Evolutionary conservation across 305 asterid genomes (phyloP).

Genomic region (Striga hermonthica): DNA sequence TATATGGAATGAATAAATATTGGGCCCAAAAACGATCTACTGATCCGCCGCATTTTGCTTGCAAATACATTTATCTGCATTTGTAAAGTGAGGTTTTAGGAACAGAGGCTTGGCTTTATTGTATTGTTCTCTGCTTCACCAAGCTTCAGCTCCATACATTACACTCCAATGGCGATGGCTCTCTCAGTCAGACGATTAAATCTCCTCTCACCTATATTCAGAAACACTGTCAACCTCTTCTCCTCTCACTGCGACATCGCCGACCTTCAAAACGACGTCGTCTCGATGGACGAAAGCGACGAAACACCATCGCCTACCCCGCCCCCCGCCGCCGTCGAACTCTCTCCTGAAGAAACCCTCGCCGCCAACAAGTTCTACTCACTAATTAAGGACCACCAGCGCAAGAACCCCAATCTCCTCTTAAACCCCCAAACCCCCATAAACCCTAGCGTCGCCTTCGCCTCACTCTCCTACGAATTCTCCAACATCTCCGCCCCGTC

Average conservation of each 20-base stretch:
- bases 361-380: slow-evolving; percentile 50
- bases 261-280: slow-evolving; percentile 32
- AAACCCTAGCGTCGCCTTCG: slow-evolving; percentile 51
- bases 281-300: slow-evolving; percentile 34
- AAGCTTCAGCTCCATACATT: slow-evolving; percentile 23
- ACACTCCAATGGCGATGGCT: slow-evolving; percentile 47
- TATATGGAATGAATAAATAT: no score
- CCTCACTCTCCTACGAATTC: slow-evolving; percentile 58
- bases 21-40: no score
- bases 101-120: no score
- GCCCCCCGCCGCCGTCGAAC: slow-evolving; percentile 29
- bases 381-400: slow-evolving; percentile 66
- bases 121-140: neutral
- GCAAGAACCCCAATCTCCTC: slow-evolving; percentile 61
- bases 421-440: slow-evolving; percentile 34
- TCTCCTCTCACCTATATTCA: slow-evolving; percentile 28
- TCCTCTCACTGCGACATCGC: slow-evolving; percentile 32
- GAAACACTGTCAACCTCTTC: slow-evolving; percentile 32
- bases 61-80: no score
- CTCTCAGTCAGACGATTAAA: slow-evolving; percentile 28
- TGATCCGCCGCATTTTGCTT: no score
- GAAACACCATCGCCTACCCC: slow-evolving; percentile 24
- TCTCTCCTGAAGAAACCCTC: slow-evolving; percentile 44
- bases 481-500: slow-evolving; percentile 45
- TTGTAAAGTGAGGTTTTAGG: no score